Base-by-base conservation (phyloP, 1,284 basidiomycete species). In the Mycosarcoma maydis region DNA sequence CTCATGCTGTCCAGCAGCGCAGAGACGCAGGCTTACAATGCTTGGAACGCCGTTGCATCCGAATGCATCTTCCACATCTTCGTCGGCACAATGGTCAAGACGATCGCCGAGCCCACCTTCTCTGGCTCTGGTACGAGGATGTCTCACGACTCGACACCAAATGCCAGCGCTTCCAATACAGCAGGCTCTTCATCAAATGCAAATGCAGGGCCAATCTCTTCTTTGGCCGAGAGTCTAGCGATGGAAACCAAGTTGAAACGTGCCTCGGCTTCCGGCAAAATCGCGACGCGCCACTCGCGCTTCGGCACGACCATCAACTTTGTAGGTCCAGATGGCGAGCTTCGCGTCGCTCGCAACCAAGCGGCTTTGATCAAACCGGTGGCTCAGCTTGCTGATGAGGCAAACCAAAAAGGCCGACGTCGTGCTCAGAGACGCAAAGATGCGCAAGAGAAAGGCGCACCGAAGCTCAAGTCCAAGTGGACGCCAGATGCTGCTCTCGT, bases 21-120 rank as follows among this genome's bases (percentile, higher is more conserved):
- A 8, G 78, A 81, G 30, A 59, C 68, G 16, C 42, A 66, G 32
- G 65, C 76, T 9, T 76, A 71, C 61, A 75, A 78, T 30, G 45
- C 50, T 4, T 81, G 79, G 79, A 73, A 72, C 38, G 72, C 73
- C 11, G 64, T 81, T 33, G 58, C 70, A 10, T 62, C 62, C 30
- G 80, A 81, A 45, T 80, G 77, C 57, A 65, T 81, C 42, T 81
- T 78, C 36, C 77, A 80, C 45, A 61, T 81, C 32, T 78, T 72
- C 41, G 60, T 74, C 38, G 77, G 77, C 30, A 60, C 71, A 19
- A 60, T 54, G 6, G 62, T 72, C 26, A 66, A 62, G 36, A 47
- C 46, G 23, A 51, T 73, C 24, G 62, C 66, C 16, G 70, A 67
- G 11, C 26, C 41, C 22, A 34, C 47, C 8, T 7, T 19, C 17